Base-by-base conservation (phyloP, 768 basidiomycete genomes). In the Macrolepiota albuminosa region DNA sequence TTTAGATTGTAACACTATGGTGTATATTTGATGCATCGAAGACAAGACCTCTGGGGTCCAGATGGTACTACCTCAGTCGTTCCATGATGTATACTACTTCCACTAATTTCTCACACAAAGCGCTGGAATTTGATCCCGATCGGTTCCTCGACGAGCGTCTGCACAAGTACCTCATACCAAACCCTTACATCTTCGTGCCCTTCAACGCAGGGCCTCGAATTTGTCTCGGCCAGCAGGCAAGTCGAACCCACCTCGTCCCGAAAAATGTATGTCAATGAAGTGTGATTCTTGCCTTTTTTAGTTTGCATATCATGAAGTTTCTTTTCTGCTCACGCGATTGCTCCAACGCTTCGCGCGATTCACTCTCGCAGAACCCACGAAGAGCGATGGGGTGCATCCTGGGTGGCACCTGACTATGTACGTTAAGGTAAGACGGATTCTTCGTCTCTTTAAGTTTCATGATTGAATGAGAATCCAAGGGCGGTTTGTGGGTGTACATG, bases 241-340 rank as follows among this genome's bases (percentile, higher is more conserved):
- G 51, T 26, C 6, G n/a, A 50, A 54, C 51, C 33, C 54, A 36
- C 18, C 46, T 24, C 45, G 11, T 11, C 39, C 9, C 9, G 16
- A 54, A 1, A 8, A 18, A 33, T 21, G 18, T n/a, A 51, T 21
- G 13, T 31, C 33, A 11, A 29, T 54, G 4, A 54, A 54, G 18
- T 8, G n/a, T n/a, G 39, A 5, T n/a, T 42, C 31, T 10, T 54
- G 7, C 7, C 46, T 33, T 16, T 24, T 46, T 11, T 59, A 86
- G 81, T 87, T 87, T 64, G 86, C 87, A 6, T 88, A 88, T 69
- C 78, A 86, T 60, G 84, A 87, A 66, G 71, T 78, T 3, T 86
- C 85, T 1, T 88, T 84, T 70, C 79, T 87, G 71, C 76, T 89
- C 47, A 76, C 84, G 49, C 78, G 83, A 10, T 72, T 89, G 8